Conservation (phyloP, 1,139 yeast species). For the Candida sojae region DNA sequence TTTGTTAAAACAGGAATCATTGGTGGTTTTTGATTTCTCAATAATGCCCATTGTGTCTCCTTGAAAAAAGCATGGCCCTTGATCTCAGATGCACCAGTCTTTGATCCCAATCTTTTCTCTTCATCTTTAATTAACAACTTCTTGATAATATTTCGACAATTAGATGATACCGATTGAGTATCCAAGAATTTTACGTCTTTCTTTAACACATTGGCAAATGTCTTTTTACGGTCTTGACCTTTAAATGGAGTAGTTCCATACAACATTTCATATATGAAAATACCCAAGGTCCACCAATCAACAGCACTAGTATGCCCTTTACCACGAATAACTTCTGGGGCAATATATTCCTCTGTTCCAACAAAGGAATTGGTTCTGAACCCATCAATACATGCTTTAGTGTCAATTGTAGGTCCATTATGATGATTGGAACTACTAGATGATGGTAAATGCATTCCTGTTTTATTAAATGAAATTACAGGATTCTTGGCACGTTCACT, state of each 20-base stretch:
- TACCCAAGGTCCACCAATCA: slow-evolving; percentile 99
- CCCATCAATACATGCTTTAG: slow-evolving; percentile 93
- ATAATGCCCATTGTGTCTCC: slow-evolving; percentile 89
- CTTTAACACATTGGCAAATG: slow-evolving; percentile 84
- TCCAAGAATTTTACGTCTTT: slow-evolving; percentile 78
- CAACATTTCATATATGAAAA: slow-evolving; percentile 87
- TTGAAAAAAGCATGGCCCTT: slow-evolving; percentile 90
- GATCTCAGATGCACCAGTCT: slow-evolving; percentile 92
- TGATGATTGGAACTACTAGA: slow-evolving; percentile 21
- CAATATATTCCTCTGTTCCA: slow-evolving; percentile 97
- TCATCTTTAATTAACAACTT: slow-evolving; percentile 89
- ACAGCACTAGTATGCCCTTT: slow-evolving; percentile 98
- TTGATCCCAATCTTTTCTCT: slow-evolving; percentile 81
- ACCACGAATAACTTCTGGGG: slow-evolving; percentile 96
- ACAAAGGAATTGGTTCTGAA: slow-evolving; percentile 96
- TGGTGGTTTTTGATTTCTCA: slow-evolving; percentile 92
- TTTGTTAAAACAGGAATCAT: slow-evolving; percentile 86
- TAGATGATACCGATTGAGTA: slow-evolving; percentile 58
- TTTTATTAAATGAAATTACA: slow-evolving; percentile 33
- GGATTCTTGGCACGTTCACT: slow-evolving; percentile 70
- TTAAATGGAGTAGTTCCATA: slow-evolving; percentile 96
- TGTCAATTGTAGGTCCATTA: slow-evolving; percentile 59
- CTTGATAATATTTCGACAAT: slow-evolving; percentile 76
- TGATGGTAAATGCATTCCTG: slow-evolving; percentile 18
- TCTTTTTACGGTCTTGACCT: slow-evolving; percentile 82